Percentiles rank a stretch among this genome's conserved stretches.
These are phyloP conservation scores for Coemansia biformis DNA, from an alignment of 192 early-diverging fungal species.

Conservation along the genomic window DNA sequence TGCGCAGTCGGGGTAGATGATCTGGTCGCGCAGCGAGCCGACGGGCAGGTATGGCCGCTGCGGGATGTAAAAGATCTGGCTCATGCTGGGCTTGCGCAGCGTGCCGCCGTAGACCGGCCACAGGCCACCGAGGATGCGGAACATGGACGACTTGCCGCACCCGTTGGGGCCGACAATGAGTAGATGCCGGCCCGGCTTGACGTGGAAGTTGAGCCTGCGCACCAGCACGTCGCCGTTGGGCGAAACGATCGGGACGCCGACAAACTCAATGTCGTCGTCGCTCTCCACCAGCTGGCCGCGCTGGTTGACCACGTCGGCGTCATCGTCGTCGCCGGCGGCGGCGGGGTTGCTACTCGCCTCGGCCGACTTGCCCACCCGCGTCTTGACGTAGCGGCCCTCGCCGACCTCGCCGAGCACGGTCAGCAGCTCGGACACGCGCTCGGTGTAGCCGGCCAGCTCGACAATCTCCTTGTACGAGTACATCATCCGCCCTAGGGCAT, in stretches of 20 bases:
- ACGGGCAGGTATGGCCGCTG: slow-evolving; percentile 95
- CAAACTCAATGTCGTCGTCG: slow-evolving; percentile 76
- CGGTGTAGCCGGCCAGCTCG: slow-evolving; percentile 91
- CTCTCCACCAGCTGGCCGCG: slow-evolving; percentile 66
- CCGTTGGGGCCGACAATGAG: slow-evolving; percentile 95
- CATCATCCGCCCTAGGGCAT: slow-evolving; percentile 81
- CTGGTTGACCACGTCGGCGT: slow-evolving; percentile 50
- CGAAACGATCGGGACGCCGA: slow-evolving; percentile 86
- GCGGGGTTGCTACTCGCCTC: slow-evolving; percentile 5
- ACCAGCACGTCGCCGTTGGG: slow-evolving; percentile 94
- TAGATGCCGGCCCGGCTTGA: slow-evolving; percentile 85
- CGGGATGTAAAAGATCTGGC: slow-evolving; percentile 96
- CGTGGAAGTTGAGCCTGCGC: slow-evolving; percentile 76
- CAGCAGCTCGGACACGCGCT: slow-evolving; percentile 80
- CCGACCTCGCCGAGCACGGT: slow-evolving; percentile 85
- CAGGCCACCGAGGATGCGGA: slow-evolving; percentile 91
- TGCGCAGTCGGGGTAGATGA: slow-evolving; percentile 91
- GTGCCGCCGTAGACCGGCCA: slow-evolving; percentile 93
- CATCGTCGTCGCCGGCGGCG: slow-evolving; percentile 13
- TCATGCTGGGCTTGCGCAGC: slow-evolving; percentile 66
- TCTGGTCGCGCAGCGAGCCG: slow-evolving; percentile 92
- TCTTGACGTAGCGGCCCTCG: slow-evolving; percentile 72
- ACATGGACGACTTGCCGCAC: slow-evolving; percentile 88
- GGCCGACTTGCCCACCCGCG: slow-evolving; percentile 44
- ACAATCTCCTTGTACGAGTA: slow-evolving; percentile 93